phyloP scores from a whole-genome alignment of 441 rosid genomes.

The Croton laevigatus region DNA sequence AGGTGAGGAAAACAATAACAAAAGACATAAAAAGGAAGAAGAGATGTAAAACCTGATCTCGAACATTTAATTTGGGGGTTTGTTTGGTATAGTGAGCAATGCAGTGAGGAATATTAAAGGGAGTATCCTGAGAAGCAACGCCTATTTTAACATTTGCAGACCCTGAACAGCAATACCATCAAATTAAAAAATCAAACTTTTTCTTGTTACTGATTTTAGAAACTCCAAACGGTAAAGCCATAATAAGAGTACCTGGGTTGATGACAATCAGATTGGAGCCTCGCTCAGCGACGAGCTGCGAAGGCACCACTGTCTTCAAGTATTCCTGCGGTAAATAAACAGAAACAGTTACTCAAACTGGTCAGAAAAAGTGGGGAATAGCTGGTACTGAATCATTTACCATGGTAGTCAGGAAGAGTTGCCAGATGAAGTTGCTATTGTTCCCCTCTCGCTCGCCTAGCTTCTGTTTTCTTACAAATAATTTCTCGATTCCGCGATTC shows the following conservation, averaged over 20 bases:
- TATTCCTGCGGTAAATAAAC: constrained; percentile 48
- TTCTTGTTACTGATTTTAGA: not conserved
- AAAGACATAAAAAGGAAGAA: not conserved
- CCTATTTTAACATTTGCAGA: constrained; percentile 79
- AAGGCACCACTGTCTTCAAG: constrained; percentile 86
- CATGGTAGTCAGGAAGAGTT: constrained; percentile 3
- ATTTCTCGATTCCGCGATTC: too few relatives aligned
- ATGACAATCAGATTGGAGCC: constrained; percentile 84
- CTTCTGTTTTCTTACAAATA: not conserved
- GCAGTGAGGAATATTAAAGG: constrained; percentile 63
- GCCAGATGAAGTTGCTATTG: not conserved
- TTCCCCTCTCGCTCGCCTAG: not conserved
- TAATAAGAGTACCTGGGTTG: constrained; percentile 48
- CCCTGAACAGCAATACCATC: constrained; percentile 32
- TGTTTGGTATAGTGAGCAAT: constrained; percentile 59
- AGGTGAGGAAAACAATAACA: not conserved
- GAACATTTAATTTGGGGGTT: constrained; percentile 44
- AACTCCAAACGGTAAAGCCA: not conserved
- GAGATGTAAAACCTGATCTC: constrained; percentile 59
- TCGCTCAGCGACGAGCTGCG: constrained; percentile 79
- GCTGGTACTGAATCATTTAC: not conserved
- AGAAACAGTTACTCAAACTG: not conserved
- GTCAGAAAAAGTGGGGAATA: not conserved
- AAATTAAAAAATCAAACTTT: not conserved
- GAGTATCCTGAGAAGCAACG: constrained; percentile 69